phyloP scores from a whole-genome alignment of 805 yeast genomes.

The Candida xyloterini region DNA sequence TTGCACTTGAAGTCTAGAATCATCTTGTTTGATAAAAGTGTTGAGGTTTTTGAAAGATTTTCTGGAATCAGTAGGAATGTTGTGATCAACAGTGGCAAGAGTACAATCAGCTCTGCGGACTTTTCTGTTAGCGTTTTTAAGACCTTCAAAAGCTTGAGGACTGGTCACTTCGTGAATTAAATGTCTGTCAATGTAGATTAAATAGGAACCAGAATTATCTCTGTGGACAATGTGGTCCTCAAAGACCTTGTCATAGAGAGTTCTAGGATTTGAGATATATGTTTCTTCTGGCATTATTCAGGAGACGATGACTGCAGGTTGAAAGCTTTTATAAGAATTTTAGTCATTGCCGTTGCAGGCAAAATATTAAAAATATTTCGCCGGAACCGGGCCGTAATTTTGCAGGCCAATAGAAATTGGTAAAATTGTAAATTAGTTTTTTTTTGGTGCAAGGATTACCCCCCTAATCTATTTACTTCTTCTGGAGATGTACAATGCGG shows the following conservation, averaged over 20 bases:
- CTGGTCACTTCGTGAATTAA: constrained; percentile 98
- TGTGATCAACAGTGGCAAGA: constrained; percentile 93
- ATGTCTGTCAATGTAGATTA: constrained; percentile 93
- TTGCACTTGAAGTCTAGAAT: constrained; percentile 87
- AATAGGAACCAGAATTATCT: constrained; percentile 82
- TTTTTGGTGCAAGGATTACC: constrained; percentile 1
- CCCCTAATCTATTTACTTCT: constrained; percentile 2
- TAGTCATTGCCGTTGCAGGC: constrained; percentile 11
- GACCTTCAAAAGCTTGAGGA: constrained; percentile 98
- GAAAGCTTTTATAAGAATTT: constrained; percentile 2
- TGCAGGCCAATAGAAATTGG: constrained; percentile 1
- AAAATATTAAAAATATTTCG: constrained; percentile 4
- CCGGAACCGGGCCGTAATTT: constrained; percentile 15
- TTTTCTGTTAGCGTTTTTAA: constrained; percentile 77
- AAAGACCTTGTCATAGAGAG: constrained; percentile 95
- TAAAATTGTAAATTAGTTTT: constrained; percentile 1
- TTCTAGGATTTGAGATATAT: constrained; percentile 47
- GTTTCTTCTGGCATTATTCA: constrained; percentile 31
- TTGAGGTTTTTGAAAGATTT: constrained; percentile 66
- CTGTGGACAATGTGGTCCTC: constrained; percentile 90
- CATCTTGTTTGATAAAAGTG: constrained; percentile 83
- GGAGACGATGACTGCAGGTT: neutral
- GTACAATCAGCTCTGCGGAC: constrained; percentile 94
- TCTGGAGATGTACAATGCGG: constrained; percentile 7
- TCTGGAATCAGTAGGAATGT: constrained; percentile 94